These are phyloP conservation scores for Excoecaria cochinchinensis DNA, from an alignment of 345 rosid genomes.

Conservation along the genomic window DNA sequence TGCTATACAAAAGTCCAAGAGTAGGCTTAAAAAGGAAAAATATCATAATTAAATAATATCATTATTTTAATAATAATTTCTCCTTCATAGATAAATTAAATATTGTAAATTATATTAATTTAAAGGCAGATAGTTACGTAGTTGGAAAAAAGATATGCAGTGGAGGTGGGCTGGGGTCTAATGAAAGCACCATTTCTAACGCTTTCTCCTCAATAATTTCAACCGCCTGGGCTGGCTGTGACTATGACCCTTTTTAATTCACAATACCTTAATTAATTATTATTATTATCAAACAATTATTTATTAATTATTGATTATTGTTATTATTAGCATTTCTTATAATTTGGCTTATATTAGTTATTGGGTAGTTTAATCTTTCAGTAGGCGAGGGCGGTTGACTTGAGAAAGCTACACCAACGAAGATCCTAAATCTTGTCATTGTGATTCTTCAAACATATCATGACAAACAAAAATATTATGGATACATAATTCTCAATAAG, in stretches of 20 bases:
- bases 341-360: background rate
- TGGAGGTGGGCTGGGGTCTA: constrained; percentile 19
- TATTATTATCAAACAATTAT: background rate
- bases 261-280: too few relatives aligned
- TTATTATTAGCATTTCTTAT: background rate
- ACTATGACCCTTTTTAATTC: constrained; percentile 20
- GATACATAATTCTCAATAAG: too few relatives aligned
- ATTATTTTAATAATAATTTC: constrained; percentile 20
- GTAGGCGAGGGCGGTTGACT: constrained; percentile 31
- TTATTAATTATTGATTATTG: background rate
- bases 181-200: constrained; percentile 43
- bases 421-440: background rate
- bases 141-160: constrained; percentile 2
- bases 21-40: background rate
- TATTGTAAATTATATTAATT: constrained; percentile 8
- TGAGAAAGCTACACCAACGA: constrained; percentile 39
- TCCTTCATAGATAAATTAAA: constrained; percentile 16
- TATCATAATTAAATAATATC: constrained; percentile 2
- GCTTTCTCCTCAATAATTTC: constrained; percentile 48
- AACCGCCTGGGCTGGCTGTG: constrained; percentile 28
- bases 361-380: constrained; percentile 21
- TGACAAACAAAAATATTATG: too few relatives aligned
- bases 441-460: background rate
- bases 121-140: constrained; percentile 23
- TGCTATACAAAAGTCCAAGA: background rate